Conservation (phyloP, 2,329 filamentous ascomycete genomes). For the Arthrobotrys musiformis region DNA sequence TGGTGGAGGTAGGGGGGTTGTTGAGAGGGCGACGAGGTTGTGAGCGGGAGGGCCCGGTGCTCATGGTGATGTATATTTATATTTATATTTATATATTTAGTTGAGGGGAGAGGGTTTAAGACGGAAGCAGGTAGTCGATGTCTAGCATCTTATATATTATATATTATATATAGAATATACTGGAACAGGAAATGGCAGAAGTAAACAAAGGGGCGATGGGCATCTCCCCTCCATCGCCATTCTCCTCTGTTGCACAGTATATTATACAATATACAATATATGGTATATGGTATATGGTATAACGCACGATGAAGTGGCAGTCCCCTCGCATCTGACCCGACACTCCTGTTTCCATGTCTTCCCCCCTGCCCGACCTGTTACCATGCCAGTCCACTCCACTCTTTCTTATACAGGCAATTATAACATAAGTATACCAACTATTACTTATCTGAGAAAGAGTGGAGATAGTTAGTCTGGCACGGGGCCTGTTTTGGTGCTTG, state of each 20-base stretch:
- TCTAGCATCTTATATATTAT: too few relatives aligned
- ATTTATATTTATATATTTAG: too few relatives aligned
- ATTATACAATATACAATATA: background rate
- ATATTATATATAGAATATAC: background rate
- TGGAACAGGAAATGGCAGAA: background rate
- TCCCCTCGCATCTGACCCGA: background rate
- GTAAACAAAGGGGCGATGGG: constrained; percentile 30
- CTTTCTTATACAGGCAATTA: too few relatives aligned
- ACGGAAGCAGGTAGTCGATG: background rate
- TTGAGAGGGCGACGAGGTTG: background rate
- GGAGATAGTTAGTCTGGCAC: background rate
- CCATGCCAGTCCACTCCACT: too few relatives aligned
- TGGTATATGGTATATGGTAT: too few relatives aligned
- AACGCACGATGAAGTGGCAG: constrained; percentile 55
- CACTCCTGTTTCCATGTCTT: background rate
- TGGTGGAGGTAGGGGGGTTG: background rate
- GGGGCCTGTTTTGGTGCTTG: too few relatives aligned
- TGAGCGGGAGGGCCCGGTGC: constrained; percentile 22
- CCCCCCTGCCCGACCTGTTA: background rate
- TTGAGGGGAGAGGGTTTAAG: too few relatives aligned
- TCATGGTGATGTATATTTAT: constrained; percentile 5
- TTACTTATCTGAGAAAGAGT: too few relatives aligned
- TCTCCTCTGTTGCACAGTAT: background rate
- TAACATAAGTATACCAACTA: too few relatives aligned
- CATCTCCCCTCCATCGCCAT: constrained; percentile 15